Percentiles rank a stretch among this genome's conserved stretches.
These are phyloP conservation scores for Rhamnella rubrinervis DNA, from an alignment of 331 rosid genomes.

Conservation along the genomic window DNA sequence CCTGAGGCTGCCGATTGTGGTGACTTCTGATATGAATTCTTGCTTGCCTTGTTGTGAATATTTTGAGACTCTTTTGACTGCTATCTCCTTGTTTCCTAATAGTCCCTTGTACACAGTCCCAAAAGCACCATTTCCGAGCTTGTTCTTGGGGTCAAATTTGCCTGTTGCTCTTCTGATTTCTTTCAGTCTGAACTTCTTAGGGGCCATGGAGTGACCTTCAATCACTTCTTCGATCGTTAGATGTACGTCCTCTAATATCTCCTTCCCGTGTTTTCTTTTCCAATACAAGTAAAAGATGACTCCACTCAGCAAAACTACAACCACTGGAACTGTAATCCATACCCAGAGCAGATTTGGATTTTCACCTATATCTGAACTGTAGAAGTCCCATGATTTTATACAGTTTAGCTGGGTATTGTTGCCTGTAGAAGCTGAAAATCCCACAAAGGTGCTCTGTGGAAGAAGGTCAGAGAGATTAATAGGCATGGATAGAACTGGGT, in stretches of 20 bases:
- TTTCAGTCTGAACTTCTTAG: conserved; percentile 44
- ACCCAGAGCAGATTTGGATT: conserved; percentile 36
- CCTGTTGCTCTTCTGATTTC: conserved; percentile 54
- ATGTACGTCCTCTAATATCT: conserved; percentile 13
- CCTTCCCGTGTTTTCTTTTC: conserved; percentile 8
- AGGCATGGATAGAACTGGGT: conserved; percentile 34
- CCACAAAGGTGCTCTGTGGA: conserved; percentile 41
- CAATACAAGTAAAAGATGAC: conserved; percentile 21
- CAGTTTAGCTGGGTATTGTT: conserved; percentile 46
- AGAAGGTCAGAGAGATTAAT: conserved; percentile 51
- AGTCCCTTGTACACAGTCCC: conserved; percentile 64
- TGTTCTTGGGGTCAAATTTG: conserved; percentile 53
- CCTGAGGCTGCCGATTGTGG: conserved; percentile 70
- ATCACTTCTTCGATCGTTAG: conserved; percentile 60
- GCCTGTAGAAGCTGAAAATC: conserved; percentile 74
- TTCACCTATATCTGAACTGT: conserved; percentile 6
- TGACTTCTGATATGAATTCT: conserved; percentile 75
- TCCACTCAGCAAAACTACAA: conserved; percentile 20
- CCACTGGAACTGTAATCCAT: conserved; percentile 31
- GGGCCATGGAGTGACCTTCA: conserved; percentile 46
- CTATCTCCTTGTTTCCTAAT: conserved; percentile 46
- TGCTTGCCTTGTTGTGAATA: conserved; percentile 69
- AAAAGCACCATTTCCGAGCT: conserved; percentile 77
- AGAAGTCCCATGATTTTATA: conserved; percentile 47
- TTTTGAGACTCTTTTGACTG: conserved; percentile 63